These are phyloP conservation scores for Ajuga reptans DNA, from an alignment of 305 asterid species.

Conservation along the genomic window DNA sequence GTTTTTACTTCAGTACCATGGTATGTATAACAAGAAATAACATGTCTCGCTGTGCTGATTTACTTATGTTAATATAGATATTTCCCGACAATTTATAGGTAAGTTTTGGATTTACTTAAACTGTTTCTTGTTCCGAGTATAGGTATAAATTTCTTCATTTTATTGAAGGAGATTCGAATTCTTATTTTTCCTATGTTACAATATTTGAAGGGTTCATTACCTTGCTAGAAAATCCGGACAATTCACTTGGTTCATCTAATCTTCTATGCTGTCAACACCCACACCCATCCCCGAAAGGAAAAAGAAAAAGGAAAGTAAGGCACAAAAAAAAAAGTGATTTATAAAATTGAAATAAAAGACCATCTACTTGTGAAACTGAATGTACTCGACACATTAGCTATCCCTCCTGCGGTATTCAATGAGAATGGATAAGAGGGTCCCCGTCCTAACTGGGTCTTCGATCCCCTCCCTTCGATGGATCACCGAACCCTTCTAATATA, in stretches of 20 bases:
- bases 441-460: too few species aligned
- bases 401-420: too few species aligned
- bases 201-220: background rate
- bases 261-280: too few species aligned
- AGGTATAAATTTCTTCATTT: background rate
- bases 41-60: background rate
- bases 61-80: background rate
- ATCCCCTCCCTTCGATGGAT: too few species aligned
- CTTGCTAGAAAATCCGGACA: too few species aligned
- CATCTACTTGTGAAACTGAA: background rate
- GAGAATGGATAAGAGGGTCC: too few species aligned
- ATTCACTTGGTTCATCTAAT: too few species aligned
- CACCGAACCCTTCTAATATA: too few species aligned
- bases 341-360: background rate
- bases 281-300: too few species aligned
- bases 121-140: background rate
- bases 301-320: too few species aligned
- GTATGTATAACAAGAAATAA: slow-evolving; percentile 31
- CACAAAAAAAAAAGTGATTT: too few species aligned
- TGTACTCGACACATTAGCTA: background rate
- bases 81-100: background rate
- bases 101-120: background rate
- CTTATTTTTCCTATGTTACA: too few species aligned
- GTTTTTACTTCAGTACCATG: slow-evolving; percentile 97
- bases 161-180: background rate